Base-by-base conservation (phyloP, 257 asterid genomes). In the Leonotis leonurus region DNA sequence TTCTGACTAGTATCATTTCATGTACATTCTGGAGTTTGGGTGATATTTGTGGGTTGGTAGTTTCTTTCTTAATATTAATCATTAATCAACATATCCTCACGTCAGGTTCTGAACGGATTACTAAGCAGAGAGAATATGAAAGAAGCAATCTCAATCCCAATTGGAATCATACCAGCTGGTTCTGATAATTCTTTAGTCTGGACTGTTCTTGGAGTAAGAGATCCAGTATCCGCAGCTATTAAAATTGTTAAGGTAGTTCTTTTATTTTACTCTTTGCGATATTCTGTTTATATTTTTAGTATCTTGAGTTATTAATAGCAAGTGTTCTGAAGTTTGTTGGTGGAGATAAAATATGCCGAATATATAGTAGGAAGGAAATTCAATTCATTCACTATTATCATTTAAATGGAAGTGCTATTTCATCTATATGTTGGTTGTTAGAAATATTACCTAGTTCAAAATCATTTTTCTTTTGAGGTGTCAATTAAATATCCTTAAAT, bases 161-260 rank as follows among this genome's bases (percentile, higher is more conserved):
- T 92, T 70, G 99, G 99, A 24, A 92, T 92, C 64, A 89, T 92
- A 61, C 99, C 99, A 63, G 97, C 99, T 77, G 99, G 99, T 78
- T 92, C 99, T 52, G 99, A 92, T 78, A 92, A 92, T 76, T 92
- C 99, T 12, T 76, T 92, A 60, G 97, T 92, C 60, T 92, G 97
- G 97, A 89, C 99, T 51, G 97, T 92, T 77, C 94, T 92, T 83
- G 99, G 99, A 53, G 88, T 89, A 56, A 85, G 89, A 78, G 99
- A 92, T 79, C 99, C 99, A 22, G 70, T 89, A 49, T 92, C 99
- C 68, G 99, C 97, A 49, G 99, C 99, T 43, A 79, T 92, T 63
- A 79, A 96, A 66, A 92, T 92, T 41, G 95, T 92, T 36, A 92
- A 92, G 97, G 99, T 89, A 75, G 41, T 30, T 64, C 22, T 17